A percentile compares a stretch with the other conserved stretches of the same genome.
These are phyloP conservation scores for Mycena indigotica DNA, from an alignment of 768 basidiomycete genomes.

Conservation along the genomic window DNA sequence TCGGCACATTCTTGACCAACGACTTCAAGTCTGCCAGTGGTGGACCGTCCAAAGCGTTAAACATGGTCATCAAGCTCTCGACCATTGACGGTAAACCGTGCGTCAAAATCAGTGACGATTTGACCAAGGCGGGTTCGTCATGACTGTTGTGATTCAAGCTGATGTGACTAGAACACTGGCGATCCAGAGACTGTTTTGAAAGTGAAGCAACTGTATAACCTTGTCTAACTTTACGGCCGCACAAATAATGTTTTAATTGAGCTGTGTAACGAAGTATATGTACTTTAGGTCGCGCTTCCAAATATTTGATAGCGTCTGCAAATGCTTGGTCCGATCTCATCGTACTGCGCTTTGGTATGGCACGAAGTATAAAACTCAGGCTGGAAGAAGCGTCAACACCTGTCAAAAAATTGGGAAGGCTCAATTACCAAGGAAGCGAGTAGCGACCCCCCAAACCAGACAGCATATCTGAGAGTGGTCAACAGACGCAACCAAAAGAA, in stretches of 20 bases:
- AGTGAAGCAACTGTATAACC: slow-evolving; percentile 57
- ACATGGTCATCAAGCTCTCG: slow-evolving; percentile 93
- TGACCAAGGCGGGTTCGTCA: slow-evolving; percentile 76
- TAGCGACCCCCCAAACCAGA: slow-evolving; percentile 97
- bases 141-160: too few species aligned
- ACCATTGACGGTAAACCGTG: slow-evolving; percentile 74
- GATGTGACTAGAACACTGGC: slow-evolving; percentile 61
- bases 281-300: slow-evolving; percentile 74
- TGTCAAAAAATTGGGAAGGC: slow-evolving; percentile 12
- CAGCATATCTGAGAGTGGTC: slow-evolving; percentile 66
- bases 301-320: slow-evolving; percentile 93
- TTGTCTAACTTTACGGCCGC: slow-evolving; percentile 21
- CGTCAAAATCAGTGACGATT: slow-evolving; percentile 93
- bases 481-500: neutral
- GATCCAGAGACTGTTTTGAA: slow-evolving; percentile 56
- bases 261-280: neutral
- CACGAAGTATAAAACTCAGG: slow-evolving; percentile 95
- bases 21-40: slow-evolving; percentile 64
- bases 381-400: slow-evolving; percentile 37
- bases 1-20: slow-evolving; percentile 91
- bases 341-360: slow-evolving; percentile 93
- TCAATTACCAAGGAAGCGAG: slow-evolving; percentile 82
- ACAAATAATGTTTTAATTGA: too few species aligned
- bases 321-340: slow-evolving; percentile 90
- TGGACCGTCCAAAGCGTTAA: slow-evolving; percentile 78